A percentile compares a stretch with the other conserved stretches of the same genome.
Conservation (phyloP, 495 filamentous ascomycete species). For the Daldinia vernicosa region DNA sequence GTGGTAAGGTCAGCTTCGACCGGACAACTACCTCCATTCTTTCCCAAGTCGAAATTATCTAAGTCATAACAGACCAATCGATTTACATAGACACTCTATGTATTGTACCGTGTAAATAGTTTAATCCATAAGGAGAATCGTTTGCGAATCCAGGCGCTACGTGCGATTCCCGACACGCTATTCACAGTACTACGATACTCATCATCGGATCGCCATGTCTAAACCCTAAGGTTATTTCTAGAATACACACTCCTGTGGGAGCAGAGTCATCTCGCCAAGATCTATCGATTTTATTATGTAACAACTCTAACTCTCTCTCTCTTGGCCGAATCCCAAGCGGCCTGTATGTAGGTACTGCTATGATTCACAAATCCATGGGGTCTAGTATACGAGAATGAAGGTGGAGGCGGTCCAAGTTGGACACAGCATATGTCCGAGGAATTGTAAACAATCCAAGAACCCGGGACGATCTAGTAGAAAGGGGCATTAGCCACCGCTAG, state of each 20-base stretch:
- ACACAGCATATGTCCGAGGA: neutral
- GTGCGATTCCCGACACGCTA: neutral
- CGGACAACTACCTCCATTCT: constrained; percentile 6
- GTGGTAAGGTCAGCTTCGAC: neutral
- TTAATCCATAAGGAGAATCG: constrained; percentile 19
- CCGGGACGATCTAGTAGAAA: constrained; percentile 10
- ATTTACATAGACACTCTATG: too few species aligned
- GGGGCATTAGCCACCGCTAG: constrained; percentile 38
- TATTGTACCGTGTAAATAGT: neutral
- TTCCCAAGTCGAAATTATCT: neutral
- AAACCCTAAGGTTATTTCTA: neutral
- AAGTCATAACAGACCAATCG: neutral
- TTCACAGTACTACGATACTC: too few species aligned
- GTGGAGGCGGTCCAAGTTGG: constrained; percentile 6
- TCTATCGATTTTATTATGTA: too few species aligned
- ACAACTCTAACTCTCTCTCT: too few species aligned
- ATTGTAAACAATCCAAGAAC: constrained; percentile 17
- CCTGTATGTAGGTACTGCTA: too few species aligned
- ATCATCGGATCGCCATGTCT: too few species aligned
- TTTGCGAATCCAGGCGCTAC: constrained; percentile 12
- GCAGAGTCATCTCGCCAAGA: too few species aligned
- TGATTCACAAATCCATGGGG: neutral
- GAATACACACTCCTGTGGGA: constrained; percentile 17
- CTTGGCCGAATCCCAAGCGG: constrained; percentile 18
- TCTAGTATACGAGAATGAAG: constrained; percentile 24